Percentiles rank a stretch among this genome's conserved stretches.
Evolutionary conservation across 257 asterid species (phyloP).

Genomic region (Galeopsis tetrahit): DNA sequence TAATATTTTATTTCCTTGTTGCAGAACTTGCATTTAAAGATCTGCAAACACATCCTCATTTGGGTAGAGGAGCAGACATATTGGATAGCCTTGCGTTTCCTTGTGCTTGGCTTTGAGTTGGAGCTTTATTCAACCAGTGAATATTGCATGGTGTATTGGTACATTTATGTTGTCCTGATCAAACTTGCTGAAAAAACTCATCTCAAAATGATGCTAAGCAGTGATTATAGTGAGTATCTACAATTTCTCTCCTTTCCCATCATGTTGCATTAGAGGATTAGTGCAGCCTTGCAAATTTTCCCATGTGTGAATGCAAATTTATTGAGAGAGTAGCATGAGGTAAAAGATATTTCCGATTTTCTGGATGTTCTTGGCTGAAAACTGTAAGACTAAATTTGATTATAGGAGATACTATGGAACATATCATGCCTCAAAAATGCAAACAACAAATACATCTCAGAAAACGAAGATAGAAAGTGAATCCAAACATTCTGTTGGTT

Average conservation of each 20-base stretch:
- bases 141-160: slow-evolving; percentile 99
- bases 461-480: not conserved
- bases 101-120: slow-evolving; percentile 85
- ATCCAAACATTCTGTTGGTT: slow-evolving; percentile 1
- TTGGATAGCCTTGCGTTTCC: slow-evolving; percentile 94
- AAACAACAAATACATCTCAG: not conserved
- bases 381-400: not conserved
- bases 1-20: slow-evolving; percentile 21
- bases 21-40: slow-evolving; percentile 66
- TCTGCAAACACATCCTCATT: slow-evolving; percentile 76
- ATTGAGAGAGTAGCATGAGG: not conserved
- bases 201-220: slow-evolving; percentile 64
- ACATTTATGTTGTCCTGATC: slow-evolving; percentile 78
- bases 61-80: slow-evolving; percentile 99
- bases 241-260: slow-evolving; percentile 29
- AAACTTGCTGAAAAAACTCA: slow-evolving; percentile 97
- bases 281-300: slow-evolving; percentile 2
- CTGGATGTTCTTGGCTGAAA: slow-evolving; percentile 12
- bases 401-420: not conserved
- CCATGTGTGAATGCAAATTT: slow-evolving; percentile 8
- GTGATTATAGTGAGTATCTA: slow-evolving; percentile 68
- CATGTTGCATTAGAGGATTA: slow-evolving; percentile 23
- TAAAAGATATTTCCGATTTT: not conserved
- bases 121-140: slow-evolving; percentile 89
- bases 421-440: not conserved